These are phyloP conservation scores for Sphagnum tenellum DNA, from an alignment of 225 moss, liverwort and hornwort species.

Conservation along the genomic window DNA sequence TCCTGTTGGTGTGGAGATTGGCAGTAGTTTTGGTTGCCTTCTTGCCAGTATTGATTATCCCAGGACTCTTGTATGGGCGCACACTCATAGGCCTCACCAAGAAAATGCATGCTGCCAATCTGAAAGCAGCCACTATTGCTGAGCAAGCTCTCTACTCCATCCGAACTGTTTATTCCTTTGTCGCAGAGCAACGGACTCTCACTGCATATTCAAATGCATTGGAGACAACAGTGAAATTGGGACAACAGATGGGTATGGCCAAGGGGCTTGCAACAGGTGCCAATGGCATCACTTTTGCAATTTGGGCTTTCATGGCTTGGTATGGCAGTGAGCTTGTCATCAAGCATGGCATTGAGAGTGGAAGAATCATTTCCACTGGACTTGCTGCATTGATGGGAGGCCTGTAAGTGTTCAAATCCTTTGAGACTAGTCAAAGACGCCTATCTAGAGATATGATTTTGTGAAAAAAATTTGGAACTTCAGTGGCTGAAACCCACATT, in stretches of 20 bases:
- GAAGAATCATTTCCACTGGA: slow-evolving; percentile 54
- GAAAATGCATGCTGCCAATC: slow-evolving; percentile 33
- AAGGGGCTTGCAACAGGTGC: slow-evolving; percentile 70
- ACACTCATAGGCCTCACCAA: slow-evolving; percentile 50
- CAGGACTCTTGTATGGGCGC: slow-evolving; percentile 64
- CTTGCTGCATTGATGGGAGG: slow-evolving; percentile 68
- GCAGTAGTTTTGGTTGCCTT: slow-evolving; percentile 52
- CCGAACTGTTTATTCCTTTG: slow-evolving; percentile 78
- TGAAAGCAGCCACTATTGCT: slow-evolving; percentile 43
- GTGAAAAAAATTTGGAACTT: neutral
- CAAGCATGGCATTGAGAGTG: slow-evolving; percentile 28
- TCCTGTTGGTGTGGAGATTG: slow-evolving; percentile 60
- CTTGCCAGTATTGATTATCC: slow-evolving; percentile 62
- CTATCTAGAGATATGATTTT: neutral
- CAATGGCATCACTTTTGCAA: slow-evolving; percentile 53
- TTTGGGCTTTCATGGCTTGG: slow-evolving; percentile 79
- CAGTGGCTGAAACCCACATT: neutral
- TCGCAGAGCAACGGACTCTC: slow-evolving; percentile 51
- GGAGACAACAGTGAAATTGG: slow-evolving; percentile 43
- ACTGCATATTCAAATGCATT: slow-evolving; percentile 38
- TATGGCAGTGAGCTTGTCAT: slow-evolving; percentile 69
- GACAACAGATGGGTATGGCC: slow-evolving; percentile 59
- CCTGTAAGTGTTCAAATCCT: slow-evolving; percentile 33
- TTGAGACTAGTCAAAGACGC: neutral
- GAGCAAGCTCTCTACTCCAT: slow-evolving; percentile 67